These are phyloP conservation scores for Hymenotorrendiella dingleyae DNA, from an alignment of 2,329 filamentous ascomycete species.

Conservation along the genomic window DNA sequence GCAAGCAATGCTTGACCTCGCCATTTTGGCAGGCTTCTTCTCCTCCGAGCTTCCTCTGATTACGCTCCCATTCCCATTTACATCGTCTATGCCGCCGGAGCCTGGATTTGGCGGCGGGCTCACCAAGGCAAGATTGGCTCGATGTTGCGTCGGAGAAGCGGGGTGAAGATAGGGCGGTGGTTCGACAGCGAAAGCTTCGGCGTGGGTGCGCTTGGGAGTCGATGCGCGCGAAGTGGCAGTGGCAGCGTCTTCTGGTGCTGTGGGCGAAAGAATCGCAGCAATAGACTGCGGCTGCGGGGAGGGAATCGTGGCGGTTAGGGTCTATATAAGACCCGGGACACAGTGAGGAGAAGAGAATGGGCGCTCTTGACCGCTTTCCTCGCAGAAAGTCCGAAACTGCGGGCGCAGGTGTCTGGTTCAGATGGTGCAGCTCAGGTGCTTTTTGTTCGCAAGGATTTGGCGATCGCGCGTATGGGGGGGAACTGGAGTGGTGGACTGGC, in stretches of 20 bases:
- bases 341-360: not conserved
- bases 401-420: too few species aligned
- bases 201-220: conserved; percentile 29
- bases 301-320: conserved; percentile 32
- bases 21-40: conserved; percentile 42
- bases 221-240: conserved; percentile 22
- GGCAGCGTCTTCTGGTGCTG: conserved; percentile 21
- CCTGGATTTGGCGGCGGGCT: conserved; percentile 21
- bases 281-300: conserved; percentile 31
- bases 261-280: conserved; percentile 32
- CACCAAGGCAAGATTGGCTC: conserved; percentile 20
- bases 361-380: too few species aligned
- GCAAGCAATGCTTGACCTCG: conserved; percentile 78
- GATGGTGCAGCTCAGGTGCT: too few species aligned
- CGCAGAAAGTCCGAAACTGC: too few species aligned
- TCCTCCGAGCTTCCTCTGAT: conserved; percentile 35
- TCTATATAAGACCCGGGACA: conserved; percentile 22
- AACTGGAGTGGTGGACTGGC: too few species aligned
- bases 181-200: conserved; percentile 27
- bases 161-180: conserved; percentile 27
- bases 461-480: too few species aligned
- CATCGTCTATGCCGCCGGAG: conserved; percentile 24
- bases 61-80: conserved; percentile 17
- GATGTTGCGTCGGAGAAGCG: conserved; percentile 25
- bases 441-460: too few species aligned